Evolutionary conservation across 2,329 filamentous ascomycete species (phyloP).

Genomic region (Cadophora gregata): DNA sequence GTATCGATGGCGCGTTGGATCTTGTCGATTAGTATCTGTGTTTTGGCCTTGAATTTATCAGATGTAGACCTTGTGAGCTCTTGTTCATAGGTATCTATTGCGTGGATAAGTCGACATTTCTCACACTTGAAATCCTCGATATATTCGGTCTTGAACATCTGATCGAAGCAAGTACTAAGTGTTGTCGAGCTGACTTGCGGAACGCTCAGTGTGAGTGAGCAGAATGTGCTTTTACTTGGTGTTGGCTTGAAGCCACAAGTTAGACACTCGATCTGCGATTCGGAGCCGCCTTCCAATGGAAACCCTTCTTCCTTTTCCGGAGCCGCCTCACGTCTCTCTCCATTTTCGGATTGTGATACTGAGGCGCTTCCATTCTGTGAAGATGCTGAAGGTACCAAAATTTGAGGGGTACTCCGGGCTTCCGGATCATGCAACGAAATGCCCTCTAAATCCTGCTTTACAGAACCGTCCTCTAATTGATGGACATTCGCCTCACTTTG

Average conservation of each 20-base stretch:
- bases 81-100: slow-evolving; percentile 64
- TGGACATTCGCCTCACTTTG: slow-evolving; percentile 10
- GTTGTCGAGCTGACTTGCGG: slow-evolving; percentile 83
- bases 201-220: slow-evolving; percentile 89
- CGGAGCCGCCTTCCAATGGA: slow-evolving; percentile 87
- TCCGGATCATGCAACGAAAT: slow-evolving; percentile 22
- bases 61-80: slow-evolving; percentile 63
- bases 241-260: slow-evolving; percentile 90
- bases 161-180: slow-evolving; percentile 88
- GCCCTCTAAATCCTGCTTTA: slow-evolving; percentile 21
- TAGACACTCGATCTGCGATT: slow-evolving; percentile 94
- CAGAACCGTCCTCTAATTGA: slow-evolving; percentile 19
- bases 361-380: slow-evolving; percentile 11
- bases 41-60: slow-evolving; percentile 54
- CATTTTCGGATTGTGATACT: slow-evolving; percentile 13
- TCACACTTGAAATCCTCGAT: slow-evolving; percentile 98
- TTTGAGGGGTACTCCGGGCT: not conserved
- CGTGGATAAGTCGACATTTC: slow-evolving; percentile 85
- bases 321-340: not conserved
- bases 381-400: not conserved
- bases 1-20: slow-evolving; percentile 74
- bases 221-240: slow-evolving; percentile 82
- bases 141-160: slow-evolving; percentile 91
- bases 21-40: slow-evolving; percentile 65
- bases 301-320: slow-evolving; percentile 70